Percentiles rank a stretch among this genome's conserved stretches.
These are phyloP conservation scores for Mycena citricolor DNA, from an alignment of 1,284 basidiomycete genomes.

Conservation along the genomic window DNA sequence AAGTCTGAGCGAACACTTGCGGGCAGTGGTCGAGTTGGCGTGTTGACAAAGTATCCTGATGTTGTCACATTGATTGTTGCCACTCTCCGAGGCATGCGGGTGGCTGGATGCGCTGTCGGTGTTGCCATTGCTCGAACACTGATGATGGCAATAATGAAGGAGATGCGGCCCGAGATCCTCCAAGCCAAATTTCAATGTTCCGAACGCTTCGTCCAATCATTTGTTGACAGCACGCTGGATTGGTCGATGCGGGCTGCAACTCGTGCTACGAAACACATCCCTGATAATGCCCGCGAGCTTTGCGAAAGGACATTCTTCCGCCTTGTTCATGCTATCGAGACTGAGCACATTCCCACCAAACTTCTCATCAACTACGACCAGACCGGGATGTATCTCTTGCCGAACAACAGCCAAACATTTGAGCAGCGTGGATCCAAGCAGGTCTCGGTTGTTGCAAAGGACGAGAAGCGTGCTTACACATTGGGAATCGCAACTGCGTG, in stretches of 20 bases:
- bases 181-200: not conserved
- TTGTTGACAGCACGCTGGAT: conserved; percentile 1
- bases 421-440: conserved; percentile 32
- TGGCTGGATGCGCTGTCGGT: conserved; percentile 1
- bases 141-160: conserved; percentile 4
- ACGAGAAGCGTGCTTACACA: conserved; percentile 40
- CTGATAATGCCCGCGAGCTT: not conserved
- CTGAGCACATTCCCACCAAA: conserved; percentile 29
- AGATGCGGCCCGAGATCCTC: not conserved
- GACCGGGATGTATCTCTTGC: conserved; percentile 32
- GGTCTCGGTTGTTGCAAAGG: conserved; percentile 30
- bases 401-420: conserved; percentile 31
- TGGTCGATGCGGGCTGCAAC: conserved; percentile 3
- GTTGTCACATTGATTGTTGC: not conserved
- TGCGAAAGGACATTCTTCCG: conserved; percentile 5
- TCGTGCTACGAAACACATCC: conserved; percentile 1
- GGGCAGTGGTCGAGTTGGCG: conserved; percentile 1
- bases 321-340: conserved; percentile 25
- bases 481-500: conserved; percentile 30
- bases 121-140: not conserved
- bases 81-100: not conserved
- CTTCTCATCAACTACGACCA: conserved; percentile 42
- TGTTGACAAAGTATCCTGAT: conserved; percentile 1
- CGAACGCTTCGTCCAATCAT: conserved; percentile 2
- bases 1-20: not conserved